These are phyloP conservation scores for Akanthomyces muscarius DNA, from an alignment of 2,329 filamentous ascomycete genomes.

Conservation along the genomic window DNA sequence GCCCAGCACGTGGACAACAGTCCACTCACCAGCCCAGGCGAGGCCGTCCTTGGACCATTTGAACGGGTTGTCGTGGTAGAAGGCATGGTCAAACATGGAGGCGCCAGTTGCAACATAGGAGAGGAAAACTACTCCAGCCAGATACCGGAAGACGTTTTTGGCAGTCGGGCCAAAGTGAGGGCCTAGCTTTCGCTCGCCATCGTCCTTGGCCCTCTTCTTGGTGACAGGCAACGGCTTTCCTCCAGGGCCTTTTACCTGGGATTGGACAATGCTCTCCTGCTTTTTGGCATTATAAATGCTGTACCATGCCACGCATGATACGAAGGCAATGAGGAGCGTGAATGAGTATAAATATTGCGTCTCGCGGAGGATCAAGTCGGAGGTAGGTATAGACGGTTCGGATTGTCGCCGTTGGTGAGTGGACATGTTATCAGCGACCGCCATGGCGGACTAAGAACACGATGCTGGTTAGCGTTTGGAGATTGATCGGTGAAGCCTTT, in stretches of 20 bases:
- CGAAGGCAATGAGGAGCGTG: constrained; percentile 49
- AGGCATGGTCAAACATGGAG: constrained; percentile 70
- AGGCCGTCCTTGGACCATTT: constrained; percentile 43
- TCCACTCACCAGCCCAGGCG: constrained; percentile 71
- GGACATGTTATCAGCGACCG: constrained; percentile 32
- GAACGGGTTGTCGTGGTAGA: constrained; percentile 43
- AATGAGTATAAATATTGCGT: constrained; percentile 51
- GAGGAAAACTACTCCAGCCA: constrained; percentile 65
- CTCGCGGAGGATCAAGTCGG: constrained; percentile 41
- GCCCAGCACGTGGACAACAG: constrained; percentile 77
- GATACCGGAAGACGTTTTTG: constrained; percentile 70
- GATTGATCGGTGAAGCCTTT: background rate
- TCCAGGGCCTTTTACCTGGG: constrained; percentile 67
- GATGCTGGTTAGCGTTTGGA: background rate
- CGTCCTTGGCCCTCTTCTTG: constrained; percentile 52
- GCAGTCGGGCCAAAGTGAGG: constrained; percentile 60
- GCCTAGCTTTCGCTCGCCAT: constrained; percentile 41
- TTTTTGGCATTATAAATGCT: constrained; percentile 50
- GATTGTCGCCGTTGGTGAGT: constrained; percentile 20
- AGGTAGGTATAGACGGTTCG: constrained; percentile 24
- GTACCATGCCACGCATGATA: constrained; percentile 48
- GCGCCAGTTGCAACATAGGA: constrained; percentile 73
- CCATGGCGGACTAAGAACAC: constrained; percentile 32
- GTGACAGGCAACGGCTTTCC: constrained; percentile 78
- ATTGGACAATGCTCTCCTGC: constrained; percentile 44